phyloP scores from a whole-genome alignment of 1,284 basidiomycete genomes.

The Moniliophthora roreri region DNA sequence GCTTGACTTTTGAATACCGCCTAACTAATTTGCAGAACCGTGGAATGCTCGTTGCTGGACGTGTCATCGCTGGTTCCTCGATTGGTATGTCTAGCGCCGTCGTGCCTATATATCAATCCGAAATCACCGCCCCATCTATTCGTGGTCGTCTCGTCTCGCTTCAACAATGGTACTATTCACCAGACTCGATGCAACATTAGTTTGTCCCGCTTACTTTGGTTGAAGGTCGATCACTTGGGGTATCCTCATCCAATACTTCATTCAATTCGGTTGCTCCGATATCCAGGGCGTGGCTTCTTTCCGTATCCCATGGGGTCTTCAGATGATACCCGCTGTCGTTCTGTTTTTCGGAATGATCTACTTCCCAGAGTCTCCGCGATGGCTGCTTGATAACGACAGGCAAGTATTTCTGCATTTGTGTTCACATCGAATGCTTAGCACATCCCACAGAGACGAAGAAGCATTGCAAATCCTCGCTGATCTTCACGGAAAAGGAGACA shows the following conservation, averaged over 20 bases:
- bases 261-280: slow-evolving; percentile 74
- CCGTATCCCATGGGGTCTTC: slow-evolving; percentile 79
- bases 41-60: slow-evolving; percentile 1
- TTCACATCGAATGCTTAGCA: too few species aligned
- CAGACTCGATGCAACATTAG: too few species aligned
- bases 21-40: background rate
- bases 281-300: slow-evolving; percentile 69
- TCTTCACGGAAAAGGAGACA: slow-evolving; percentile 75
- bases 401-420: too few species aligned
- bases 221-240: slow-evolving; percentile 69
- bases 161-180: slow-evolving; percentile 59
- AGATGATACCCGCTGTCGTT: slow-evolving; percentile 73
- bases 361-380: slow-evolving; percentile 70
- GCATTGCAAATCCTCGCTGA: slow-evolving; percentile 78
- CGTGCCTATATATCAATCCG: background rate
- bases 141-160: slow-evolving; percentile 36
- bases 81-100: background rate
- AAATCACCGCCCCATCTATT: background rate
- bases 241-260: slow-evolving; percentile 73
- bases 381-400: slow-evolving; percentile 58
- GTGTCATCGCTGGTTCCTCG: background rate
- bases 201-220: background rate
- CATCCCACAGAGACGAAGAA: slow-evolving; percentile 46
- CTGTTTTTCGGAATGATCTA: slow-evolving; percentile 64
- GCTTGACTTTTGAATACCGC: background rate